Conservation (phyloP, 2,329 filamentous ascomycete genomes). For the Fusarium sambucinum region DNA sequence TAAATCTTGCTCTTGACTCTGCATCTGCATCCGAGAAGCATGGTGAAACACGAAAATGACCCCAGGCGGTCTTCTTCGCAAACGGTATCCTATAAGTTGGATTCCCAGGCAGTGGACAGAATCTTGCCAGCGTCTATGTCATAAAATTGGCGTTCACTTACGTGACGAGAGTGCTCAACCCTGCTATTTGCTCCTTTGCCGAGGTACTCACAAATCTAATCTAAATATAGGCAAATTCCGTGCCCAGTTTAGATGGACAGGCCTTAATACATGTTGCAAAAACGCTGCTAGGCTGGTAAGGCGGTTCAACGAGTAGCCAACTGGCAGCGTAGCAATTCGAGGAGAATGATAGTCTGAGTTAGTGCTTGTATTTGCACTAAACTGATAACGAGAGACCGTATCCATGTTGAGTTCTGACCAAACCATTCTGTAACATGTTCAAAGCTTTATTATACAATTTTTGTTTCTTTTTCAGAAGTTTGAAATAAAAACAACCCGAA, state of each 20-base stretch:
- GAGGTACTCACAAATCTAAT: too few species aligned
- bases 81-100: background rate
- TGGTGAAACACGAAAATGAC: conserved; percentile 26
- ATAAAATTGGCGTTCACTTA: background rate
- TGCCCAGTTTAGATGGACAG: background rate
- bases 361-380: background rate
- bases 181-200: background rate
- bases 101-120: background rate
- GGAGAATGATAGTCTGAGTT: background rate
- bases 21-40: conserved; percentile 17
- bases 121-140: background rate
- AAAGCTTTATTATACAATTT: background rate
- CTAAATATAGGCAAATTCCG: background rate
- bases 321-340: background rate
- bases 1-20: conserved; percentile 13
- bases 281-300: background rate
- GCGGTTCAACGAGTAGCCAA: background rate
- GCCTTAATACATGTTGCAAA: background rate
- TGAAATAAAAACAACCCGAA: background rate
- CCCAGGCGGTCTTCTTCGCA: conserved; percentile 17
- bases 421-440: background rate
- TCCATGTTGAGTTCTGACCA: background rate
- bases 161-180: background rate
- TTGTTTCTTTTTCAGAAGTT: background rate
- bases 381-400: background rate